These are phyloP conservation scores for Leccinum imitatum DNA, from an alignment of 768 basidiomycete species.

Conservation along the genomic window DNA sequence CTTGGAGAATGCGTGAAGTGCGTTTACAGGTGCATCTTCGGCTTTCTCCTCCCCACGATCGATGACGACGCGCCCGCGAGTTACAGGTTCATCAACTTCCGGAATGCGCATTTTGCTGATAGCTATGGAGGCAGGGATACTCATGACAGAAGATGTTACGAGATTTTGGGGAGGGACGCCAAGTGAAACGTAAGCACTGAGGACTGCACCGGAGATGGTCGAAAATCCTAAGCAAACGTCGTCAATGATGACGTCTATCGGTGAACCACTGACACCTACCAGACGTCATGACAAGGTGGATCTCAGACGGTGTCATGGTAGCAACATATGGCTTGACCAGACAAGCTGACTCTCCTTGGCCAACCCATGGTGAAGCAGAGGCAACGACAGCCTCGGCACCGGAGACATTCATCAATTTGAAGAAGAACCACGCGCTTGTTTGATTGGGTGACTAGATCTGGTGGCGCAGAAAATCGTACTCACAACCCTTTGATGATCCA, in stretches of 20 bases:
- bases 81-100: constrained; percentile 82
- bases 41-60: constrained; percentile 68
- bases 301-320: constrained; percentile 80
- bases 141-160: constrained; percentile 90
- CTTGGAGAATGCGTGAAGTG: constrained; percentile 84
- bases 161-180: constrained; percentile 80
- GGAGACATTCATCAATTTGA: constrained; percentile 88
- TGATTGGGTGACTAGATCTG: background rate
- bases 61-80: constrained; percentile 75
- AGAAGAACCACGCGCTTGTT: constrained; percentile 86
- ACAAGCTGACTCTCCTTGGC: constrained; percentile 87
- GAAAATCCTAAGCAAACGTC: constrained; percentile 56
- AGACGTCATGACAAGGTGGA: constrained; percentile 88
- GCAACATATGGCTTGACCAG: constrained; percentile 83
- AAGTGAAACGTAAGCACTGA: constrained; percentile 77
- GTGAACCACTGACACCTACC: constrained; percentile 38
- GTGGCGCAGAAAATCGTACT: constrained; percentile 24
- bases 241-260: constrained; percentile 5
- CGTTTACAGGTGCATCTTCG: constrained; percentile 64
- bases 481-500: constrained; percentile 88
- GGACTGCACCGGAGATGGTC: constrained; percentile 89
- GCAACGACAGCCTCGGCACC: constrained; percentile 94
- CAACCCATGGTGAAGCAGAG: constrained; percentile 91
- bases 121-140: constrained; percentile 91
- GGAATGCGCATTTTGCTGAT: constrained; percentile 88